These are phyloP conservation scores for Globisporangium splendens DNA, from an alignment of 352 stramenopile species.

Conservation along the genomic window DNA sequence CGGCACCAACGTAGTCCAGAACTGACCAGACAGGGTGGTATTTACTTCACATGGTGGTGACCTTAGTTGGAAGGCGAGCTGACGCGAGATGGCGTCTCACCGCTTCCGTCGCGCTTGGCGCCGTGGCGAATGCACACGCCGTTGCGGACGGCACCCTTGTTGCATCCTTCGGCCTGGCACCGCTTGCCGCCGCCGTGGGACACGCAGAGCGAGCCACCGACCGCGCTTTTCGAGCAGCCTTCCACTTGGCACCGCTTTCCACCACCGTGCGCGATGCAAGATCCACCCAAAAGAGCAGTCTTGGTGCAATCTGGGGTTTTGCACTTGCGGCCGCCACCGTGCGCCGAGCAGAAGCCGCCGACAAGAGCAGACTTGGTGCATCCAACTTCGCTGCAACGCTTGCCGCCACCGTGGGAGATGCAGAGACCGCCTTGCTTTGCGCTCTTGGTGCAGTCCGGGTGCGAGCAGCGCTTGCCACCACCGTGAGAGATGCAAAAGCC, in stretches of 20 bases:
- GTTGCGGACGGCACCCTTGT: slow-evolving; percentile 78
- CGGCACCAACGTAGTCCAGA: no score
- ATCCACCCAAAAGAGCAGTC: slow-evolving; percentile 69
- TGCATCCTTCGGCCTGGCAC: slow-evolving; percentile 73
- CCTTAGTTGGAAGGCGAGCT: slow-evolving; percentile 13
- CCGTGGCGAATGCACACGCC: slow-evolving; percentile 86
- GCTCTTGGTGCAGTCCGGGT: slow-evolving; percentile 77
- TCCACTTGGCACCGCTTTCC: slow-evolving; percentile 76
- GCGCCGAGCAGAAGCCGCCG: slow-evolving; percentile 78
- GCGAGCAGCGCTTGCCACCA: slow-evolving; percentile 64
- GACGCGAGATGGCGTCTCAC: slow-evolving; percentile 10
- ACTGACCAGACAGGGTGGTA: no score
- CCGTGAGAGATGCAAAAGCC: slow-evolving; percentile 75
- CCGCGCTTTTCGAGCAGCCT: slow-evolving; percentile 60
- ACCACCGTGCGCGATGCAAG: slow-evolving; percentile 78
- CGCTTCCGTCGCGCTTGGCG: slow-evolving; percentile 52
- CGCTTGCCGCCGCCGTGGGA: slow-evolving; percentile 71
- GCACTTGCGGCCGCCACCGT: slow-evolving; percentile 77
- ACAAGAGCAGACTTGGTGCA: slow-evolving; percentile 83
- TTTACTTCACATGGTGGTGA: no score
- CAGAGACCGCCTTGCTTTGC: slow-evolving; percentile 81
- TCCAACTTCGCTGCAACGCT: slow-evolving; percentile 63
- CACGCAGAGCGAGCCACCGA: slow-evolving; percentile 62
- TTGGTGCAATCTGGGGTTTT: slow-evolving; percentile 69
- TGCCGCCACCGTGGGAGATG: slow-evolving; percentile 80